Base-by-base conservation (phyloP, 768 basidiomycete genomes). In the Collybiopsis confluens region DNA sequence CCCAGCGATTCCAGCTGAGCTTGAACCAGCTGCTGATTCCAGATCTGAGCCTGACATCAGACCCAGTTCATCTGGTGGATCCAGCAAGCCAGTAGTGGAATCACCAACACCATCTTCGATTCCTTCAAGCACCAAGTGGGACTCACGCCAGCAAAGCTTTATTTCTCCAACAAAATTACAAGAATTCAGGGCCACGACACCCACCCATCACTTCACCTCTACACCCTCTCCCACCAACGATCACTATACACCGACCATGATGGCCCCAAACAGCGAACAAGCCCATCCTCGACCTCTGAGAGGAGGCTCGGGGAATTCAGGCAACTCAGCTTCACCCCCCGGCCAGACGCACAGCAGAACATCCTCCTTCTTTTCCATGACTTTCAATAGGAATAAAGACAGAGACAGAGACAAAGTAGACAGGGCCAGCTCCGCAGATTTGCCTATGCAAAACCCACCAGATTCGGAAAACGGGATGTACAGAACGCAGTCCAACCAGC, bases 391-490 rank as follows among this genome's bases (percentile, higher is more conserved):
- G 30, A 33, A 33, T 33, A 33, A 33, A 13, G 30, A 33, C 13
- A 33, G 13, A 33, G 30, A 33, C 30, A 33, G 13, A 13, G 30
- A 33, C 5, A 33, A 13, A 33, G 30, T 5, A 13, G 30, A 33
- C 13, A 33, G 30, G 30, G 30, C 30, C 13, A 33, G 30, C 13
- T 33, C 30, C 6, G 30, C 30, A 33, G 30, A 33, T 33, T 33
- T 33, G 13, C 30, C 30, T 23, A 45, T 15, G 15, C 44, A 45
- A 26, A 45, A 18, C 59, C 54, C 45, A 57, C 54, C 68, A 13
- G 84, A 85, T 62, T 60, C 76, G 33, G 80, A 83, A 37, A 74
- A 16, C 18, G 56, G 52, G 27, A 33, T 27, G 15, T 13, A 24
- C 40, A 16, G 9, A 27, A 36, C 18, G 15, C 37, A 45, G 27